Conservation (phyloP, 1,284 basidiomycete species). For the Malassezia yamatoensis region DNA sequence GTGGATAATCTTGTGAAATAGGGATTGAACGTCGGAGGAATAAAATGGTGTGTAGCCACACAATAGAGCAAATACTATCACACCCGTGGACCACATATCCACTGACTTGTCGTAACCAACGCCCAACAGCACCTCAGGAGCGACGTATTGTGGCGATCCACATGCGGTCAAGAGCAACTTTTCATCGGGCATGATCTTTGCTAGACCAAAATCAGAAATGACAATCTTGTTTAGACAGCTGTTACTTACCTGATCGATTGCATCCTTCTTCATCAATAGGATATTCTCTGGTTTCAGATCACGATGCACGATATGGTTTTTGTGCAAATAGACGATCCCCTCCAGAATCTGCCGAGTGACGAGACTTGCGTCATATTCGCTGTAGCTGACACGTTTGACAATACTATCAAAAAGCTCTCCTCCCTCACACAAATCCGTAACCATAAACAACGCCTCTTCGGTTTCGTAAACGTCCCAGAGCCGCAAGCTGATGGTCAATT, state of each 20-base stretch:
- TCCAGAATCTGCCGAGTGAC: constrained; percentile 40
- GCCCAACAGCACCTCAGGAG: constrained; percentile 45
- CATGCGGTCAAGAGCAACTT: constrained; percentile 43
- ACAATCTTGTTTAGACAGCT: constrained; percentile 8
- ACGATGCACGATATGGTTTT: constrained; percentile 42
- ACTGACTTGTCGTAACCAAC: constrained; percentile 40
- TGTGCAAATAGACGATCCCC: constrained; percentile 42
- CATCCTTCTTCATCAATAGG: constrained; percentile 30
- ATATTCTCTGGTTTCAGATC: constrained; percentile 48
- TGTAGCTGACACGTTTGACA: constrained; percentile 38
- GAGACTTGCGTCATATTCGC: constrained; percentile 42
- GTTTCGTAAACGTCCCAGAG: constrained; percentile 47
- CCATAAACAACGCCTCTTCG: constrained; percentile 45
- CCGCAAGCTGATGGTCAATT: constrained; percentile 21
- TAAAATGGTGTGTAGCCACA: constrained; percentile 48
- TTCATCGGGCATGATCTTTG: constrained; percentile 39
- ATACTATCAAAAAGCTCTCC: constrained; percentile 46
- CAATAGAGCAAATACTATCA: constrained; percentile 44
- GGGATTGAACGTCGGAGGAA: constrained; percentile 33
- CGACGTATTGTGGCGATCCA: constrained; percentile 45
- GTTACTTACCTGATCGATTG: constrained; percentile 24
- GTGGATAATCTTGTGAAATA: constrained; percentile 42
- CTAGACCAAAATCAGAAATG: constrained; percentile 47
- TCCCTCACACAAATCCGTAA: constrained; percentile 43
- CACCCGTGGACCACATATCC: constrained; percentile 45